These are phyloP conservation scores for Fraxinus platypoda DNA, from an alignment of 305 asterid species.

Conservation along the genomic window DNA sequence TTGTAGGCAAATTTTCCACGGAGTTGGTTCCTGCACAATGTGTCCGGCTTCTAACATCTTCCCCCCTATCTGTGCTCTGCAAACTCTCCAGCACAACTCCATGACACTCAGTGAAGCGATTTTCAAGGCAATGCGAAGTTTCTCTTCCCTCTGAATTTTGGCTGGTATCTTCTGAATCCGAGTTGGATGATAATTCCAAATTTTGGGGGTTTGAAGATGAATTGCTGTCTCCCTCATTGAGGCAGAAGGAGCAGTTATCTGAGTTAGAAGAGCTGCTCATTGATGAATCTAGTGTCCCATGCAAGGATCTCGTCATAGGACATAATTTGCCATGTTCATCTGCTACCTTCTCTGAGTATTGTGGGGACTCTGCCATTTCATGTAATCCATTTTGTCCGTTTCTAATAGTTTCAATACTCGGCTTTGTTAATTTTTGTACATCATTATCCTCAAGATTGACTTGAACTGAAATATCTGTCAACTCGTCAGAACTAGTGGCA, in stretches of 20 bases:
- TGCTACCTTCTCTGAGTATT: conserved; percentile 39
- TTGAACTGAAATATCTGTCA: conserved; percentile 37
- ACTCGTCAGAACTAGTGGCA: conserved; percentile 48
- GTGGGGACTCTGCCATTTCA: conserved; percentile 32
- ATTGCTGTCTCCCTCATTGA: conserved; percentile 89
- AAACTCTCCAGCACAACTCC: conserved; percentile 29
- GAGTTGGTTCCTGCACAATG: conserved; percentile 36
- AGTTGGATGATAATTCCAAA: conserved; percentile 65
- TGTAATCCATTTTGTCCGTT: conserved; percentile 28
- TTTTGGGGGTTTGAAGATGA: conserved; percentile 55
- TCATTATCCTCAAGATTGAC: conserved; percentile 35
- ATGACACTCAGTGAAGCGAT: conserved; percentile 35
- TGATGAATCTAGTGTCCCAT: conserved; percentile 40
- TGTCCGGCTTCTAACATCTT: conserved; percentile 32
- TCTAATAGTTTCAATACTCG: conserved; percentile 28
- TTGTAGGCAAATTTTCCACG: conserved; percentile 31
- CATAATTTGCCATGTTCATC: conserved; percentile 44
- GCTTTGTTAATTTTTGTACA: conserved; percentile 29
- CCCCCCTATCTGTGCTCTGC: conserved; percentile 29
- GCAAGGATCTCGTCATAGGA: conserved; percentile 30
- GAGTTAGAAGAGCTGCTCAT: conserved; percentile 61
- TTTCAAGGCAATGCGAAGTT: conserved; percentile 42
- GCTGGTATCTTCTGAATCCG: conserved; percentile 83
- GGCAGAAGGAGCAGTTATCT: conserved; percentile 82
- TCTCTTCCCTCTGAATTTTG: conserved; percentile 67